Conservation (phyloP, 2,329 filamentous ascomycete species). For the Pseudopyrenochaeta lycopersici region DNA sequence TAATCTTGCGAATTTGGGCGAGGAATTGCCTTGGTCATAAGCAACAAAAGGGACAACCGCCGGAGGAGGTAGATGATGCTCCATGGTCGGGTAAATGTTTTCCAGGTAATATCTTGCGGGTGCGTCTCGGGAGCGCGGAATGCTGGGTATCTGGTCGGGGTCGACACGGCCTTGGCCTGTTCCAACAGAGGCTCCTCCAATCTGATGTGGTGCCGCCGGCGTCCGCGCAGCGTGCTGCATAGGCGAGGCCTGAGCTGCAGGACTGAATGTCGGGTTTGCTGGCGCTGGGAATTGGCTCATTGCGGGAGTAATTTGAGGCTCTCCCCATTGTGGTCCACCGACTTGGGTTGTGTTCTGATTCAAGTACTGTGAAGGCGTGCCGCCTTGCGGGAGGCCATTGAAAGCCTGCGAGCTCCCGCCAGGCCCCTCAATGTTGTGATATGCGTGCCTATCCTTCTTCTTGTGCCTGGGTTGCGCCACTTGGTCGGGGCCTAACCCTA, state of each 20-base stretch:
- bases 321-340: conserved; percentile 51
- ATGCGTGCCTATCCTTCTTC: conserved; percentile 95
- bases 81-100: conserved; percentile 94
- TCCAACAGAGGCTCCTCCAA: conserved; percentile 55
- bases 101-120: conserved; percentile 84
- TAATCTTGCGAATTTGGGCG: conserved; percentile 90
- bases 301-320: conserved; percentile 54
- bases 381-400: conserved; percentile 71
- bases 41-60: conserved; percentile 88
- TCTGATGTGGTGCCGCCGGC: conserved; percentile 32
- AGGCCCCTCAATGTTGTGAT: conserved; percentile 83
- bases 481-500: conserved; percentile 48
- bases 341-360: conserved; percentile 54
- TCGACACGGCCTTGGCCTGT: conserved; percentile 80
- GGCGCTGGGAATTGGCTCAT: conserved; percentile 69
- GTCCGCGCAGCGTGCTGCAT: conserved; percentile 49
- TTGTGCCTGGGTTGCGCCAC: conserved; percentile 65
- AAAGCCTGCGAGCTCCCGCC: conserved; percentile 72
- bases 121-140: conserved; percentile 83
- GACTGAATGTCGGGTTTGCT: conserved; percentile 63
- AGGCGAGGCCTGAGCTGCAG: conserved; percentile 44
- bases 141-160: conserved; percentile 90
- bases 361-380: conserved; percentile 66
- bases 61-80: conserved; percentile 89
- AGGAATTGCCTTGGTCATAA: conserved; percentile 96